A percentile compares a stretch with the other conserved stretches of the same genome.
phyloP scores from a whole-genome alignment of 1,139 yeast species.

The Sugiyamaella sp. region DNA sequence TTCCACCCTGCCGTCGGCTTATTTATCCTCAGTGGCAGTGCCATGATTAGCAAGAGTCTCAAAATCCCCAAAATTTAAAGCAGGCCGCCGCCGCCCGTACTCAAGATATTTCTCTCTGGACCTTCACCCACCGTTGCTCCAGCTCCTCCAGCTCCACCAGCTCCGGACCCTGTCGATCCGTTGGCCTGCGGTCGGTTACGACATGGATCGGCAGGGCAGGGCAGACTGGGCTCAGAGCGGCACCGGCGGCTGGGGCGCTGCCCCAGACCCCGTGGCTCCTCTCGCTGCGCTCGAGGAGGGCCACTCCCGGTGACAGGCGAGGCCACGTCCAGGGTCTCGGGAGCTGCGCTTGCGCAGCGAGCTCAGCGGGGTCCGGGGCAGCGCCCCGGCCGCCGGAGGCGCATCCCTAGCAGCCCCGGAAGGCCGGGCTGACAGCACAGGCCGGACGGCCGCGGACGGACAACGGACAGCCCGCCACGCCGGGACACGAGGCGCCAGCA shows the following conservation, averaged over 20 bases:
- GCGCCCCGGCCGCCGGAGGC: too few relatives aligned
- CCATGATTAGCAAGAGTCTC: conserved; percentile 87
- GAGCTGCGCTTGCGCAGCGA: too few relatives aligned
- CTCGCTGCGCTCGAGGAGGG: neutral
- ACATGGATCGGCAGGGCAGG: too few relatives aligned
- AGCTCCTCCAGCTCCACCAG: neutral
- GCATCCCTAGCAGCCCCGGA: too few relatives aligned
- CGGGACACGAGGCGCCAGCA: too few relatives aligned
- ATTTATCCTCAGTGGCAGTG: conserved; percentile 81
- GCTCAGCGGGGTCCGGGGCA: too few relatives aligned
- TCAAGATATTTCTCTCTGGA: neutral
- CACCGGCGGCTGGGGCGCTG: conserved; percentile 2
- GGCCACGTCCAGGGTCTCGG: too few relatives aligned
- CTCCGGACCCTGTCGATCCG: neutral
- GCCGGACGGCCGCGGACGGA: too few relatives aligned
- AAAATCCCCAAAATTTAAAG: conserved; percentile 82
- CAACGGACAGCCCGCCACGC: too few relatives aligned
- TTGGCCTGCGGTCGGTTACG: too few relatives aligned
- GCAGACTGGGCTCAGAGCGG: neutral
- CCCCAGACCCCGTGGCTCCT: conserved; percentile 1
- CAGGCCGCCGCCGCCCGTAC: neutral
- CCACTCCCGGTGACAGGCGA: neutral
- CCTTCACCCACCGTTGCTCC: conserved; percentile 3
- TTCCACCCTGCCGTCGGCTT: conserved; percentile 70
- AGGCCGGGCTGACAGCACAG: too few relatives aligned